Percentiles rank a stretch among this genome's conserved stretches.
These are phyloP conservation scores for Coniochaeta sp. DNA, from an alignment of 2,329 filamentous ascomycete genomes.

Conservation along the genomic window DNA sequence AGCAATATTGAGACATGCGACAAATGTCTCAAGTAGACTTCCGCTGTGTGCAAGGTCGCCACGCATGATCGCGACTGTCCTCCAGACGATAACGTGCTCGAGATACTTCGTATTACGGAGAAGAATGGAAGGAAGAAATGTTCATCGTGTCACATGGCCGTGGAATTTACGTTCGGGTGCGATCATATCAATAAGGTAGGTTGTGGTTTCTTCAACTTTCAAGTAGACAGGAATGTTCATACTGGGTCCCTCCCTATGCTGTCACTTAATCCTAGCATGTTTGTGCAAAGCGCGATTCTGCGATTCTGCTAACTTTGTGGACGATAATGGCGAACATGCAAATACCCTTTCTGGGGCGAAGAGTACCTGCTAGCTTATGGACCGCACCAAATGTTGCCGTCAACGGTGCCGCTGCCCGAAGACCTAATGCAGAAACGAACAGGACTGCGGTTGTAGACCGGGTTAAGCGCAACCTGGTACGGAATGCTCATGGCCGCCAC, in stretches of 20 bases:
- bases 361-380: constrained; percentile 19
- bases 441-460: too few relatives aligned
- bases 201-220: too few relatives aligned
- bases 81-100: constrained; percentile 28
- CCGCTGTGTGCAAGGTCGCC: constrained; percentile 38
- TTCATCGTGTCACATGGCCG: constrained; percentile 31
- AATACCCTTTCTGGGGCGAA: constrained; percentile 31
- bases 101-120: constrained; percentile 30
- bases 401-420: constrained; percentile 23
- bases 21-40: constrained; percentile 36
- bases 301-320: constrained; percentile 46
- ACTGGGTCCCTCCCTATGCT: too few relatives aligned
- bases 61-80: constrained; percentile 41
- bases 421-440: too few relatives aligned
- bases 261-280: constrained; percentile 27
- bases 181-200: constrained; percentile 49
- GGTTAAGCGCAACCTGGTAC: too few relatives aligned
- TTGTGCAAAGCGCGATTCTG: constrained; percentile 37
- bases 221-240: too few relatives aligned
- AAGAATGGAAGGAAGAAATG: constrained; percentile 45
- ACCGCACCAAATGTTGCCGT: constrained; percentile 17
- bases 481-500: too few relatives aligned
- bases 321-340: constrained; percentile 28
- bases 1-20: constrained; percentile 30
- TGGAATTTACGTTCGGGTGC: constrained; percentile 44